Conservation (phyloP, 345 rosid species). For the Fremontodendron californicum region DNA sequence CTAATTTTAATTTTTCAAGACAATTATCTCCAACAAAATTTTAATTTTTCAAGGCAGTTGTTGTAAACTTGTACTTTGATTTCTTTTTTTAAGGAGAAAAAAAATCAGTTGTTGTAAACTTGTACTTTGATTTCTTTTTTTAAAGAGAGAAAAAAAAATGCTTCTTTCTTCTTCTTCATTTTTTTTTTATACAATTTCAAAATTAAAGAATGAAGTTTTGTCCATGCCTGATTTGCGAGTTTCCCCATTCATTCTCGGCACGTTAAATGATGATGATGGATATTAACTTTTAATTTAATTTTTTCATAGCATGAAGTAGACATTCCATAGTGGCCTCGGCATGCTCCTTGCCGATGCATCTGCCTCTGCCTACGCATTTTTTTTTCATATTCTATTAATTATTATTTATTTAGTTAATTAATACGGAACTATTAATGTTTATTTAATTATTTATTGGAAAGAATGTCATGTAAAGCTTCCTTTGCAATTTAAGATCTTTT, state of each 20-base stretch:
- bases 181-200: too few species aligned
- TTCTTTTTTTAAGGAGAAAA: too few species aligned
- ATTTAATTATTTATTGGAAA: background rate
- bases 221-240: background rate
- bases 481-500: background rate
- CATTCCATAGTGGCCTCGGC: slow-evolving; percentile 19
- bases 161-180: too few species aligned
- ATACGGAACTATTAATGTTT: background rate
- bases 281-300: background rate
- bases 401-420: background rate
- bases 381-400: background rate
- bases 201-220: background rate
- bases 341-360: too few species aligned
- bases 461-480: background rate
- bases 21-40: slow-evolving; percentile 9
- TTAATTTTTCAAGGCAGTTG: background rate
- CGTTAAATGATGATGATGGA: background rate
- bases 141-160: too few species aligned
- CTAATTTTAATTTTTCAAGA: background rate
- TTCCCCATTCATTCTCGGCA: slow-evolving; percentile 32
- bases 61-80: background rate
- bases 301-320: slow-evolving; percentile 17
- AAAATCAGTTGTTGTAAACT: background rate
- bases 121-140: background rate
- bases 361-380: background rate